Evolutionary conservation across 2,329 filamentous ascomycete genomes (phyloP), one percentile per base, ranked within the genome.

Genomic region (Pestalotiopsis sp.): DNA sequence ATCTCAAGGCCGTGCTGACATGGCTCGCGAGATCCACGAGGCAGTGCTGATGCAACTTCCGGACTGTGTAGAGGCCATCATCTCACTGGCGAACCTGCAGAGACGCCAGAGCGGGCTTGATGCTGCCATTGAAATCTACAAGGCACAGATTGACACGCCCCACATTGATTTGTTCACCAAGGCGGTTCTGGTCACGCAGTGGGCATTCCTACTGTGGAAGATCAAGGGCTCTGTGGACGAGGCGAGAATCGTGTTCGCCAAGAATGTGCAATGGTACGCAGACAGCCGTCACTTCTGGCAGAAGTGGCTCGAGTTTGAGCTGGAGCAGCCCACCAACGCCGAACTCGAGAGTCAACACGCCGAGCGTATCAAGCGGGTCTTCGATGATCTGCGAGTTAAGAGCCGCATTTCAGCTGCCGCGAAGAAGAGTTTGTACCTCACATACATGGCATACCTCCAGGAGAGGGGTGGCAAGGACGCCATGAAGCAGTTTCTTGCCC

Each of bases 211-310:
- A 67, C 78, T 97, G 58, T 98, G 94, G 94, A 96, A 94, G 81
- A 89, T 92, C 77, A 95, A 95, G 83, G 93, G 93, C 17, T 91
- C 91, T 0, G 85, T 90, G 0, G 91, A 94, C 11, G 94, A 95
- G 75, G 95, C 95, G 52, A 92, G 96, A 36, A 89, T 92, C 66
- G 89, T 97, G 0, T 98, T 95, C 83, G 83, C 90, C 71, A 92
- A 91, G 80, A 95, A 97, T 74, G 87, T 92, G 68, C 90, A 94
- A 77, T 94, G 90, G 85, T 97, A 97, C 78, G 86, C 91, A 2
- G 93, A 96, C 77, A 97, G 94, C 79, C 89, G 90, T 41, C 85
- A 93, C 58, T 98, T 98, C 84, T 99, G 96, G 95, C 86, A 90
- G 74, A 93, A 89, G 76, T 98, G 94, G 85, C 87, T 98, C 67